A percentile compares a stretch with the other conserved stretches of the same genome.
phyloP scores from a whole-genome alignment of 2,329 filamentous ascomycete species.

The Penicillium crustosum region DNA sequence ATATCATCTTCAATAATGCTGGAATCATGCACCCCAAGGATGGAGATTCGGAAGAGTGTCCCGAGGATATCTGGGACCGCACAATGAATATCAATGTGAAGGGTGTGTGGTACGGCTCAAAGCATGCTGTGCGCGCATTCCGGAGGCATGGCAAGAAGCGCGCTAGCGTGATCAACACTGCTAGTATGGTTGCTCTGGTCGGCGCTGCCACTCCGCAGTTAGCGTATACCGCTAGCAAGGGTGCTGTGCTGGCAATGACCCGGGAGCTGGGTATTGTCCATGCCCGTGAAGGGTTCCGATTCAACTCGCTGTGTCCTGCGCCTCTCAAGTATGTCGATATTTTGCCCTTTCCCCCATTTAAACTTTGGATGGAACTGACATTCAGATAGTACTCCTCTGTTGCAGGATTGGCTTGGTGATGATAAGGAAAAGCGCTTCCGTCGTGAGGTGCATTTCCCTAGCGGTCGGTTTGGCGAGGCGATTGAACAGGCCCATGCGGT shows the following conservation, averaged over 20 bases:
- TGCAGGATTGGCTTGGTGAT: conserved; percentile 92
- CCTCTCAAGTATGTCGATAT: conserved; percentile 67
- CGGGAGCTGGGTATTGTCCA: conserved; percentile 89
- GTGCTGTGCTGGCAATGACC: conserved; percentile 85
- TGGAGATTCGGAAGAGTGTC: conserved; percentile 76
- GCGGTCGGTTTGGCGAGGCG: conserved; percentile 86
- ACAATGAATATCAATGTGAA: conserved; percentile 96
- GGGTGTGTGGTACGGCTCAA: conserved; percentile 92
- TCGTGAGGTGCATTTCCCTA: conserved; percentile 86
- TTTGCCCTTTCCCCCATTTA: not conserved
- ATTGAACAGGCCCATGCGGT: conserved; percentile 90
- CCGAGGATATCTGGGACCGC: conserved; percentile 89
- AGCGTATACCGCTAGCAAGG: conserved; percentile 92
- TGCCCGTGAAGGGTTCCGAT: conserved; percentile 82
- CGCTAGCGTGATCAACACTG: conserved; percentile 88
- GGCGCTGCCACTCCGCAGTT: conserved; percentile 85
- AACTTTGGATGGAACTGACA: conserved; percentile 26
- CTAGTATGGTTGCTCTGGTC: conserved; percentile 82
- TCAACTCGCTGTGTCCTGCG: conserved; percentile 87
- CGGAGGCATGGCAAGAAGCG: conserved; percentile 75
- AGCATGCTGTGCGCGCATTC: conserved; percentile 82
- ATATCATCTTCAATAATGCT: conserved; percentile 96
- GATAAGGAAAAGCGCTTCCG: conserved; percentile 77
- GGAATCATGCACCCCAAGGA: conserved; percentile 92
- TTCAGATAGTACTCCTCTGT: conserved; percentile 66